Evolutionary conservation across 2,329 filamentous ascomycete genomes (phyloP), one percentile per base, ranked within the genome.

Genomic region (Epichloe scottii): DNA sequence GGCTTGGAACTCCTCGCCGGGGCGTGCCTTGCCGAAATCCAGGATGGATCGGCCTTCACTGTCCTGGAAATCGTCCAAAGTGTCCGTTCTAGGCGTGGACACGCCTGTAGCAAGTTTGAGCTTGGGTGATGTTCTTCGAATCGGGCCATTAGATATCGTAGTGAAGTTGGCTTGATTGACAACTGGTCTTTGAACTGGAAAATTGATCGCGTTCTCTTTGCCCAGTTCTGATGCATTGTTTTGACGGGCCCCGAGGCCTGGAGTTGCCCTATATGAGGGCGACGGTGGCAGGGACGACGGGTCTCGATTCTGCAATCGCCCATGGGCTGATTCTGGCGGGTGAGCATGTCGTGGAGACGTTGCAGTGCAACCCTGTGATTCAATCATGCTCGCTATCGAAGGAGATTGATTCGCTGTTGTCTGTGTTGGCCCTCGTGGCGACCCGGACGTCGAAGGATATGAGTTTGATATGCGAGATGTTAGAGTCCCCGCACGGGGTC

Each of bases 371-470:
- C 66, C 66, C 5, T 68, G 64, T 14, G 65, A 66, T 43, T 95
- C 89, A 48, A 96, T 87, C 52, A 96, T 77, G 67, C 88, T 95
- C 5, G 89, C 85, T 58, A 96, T 95, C 3, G 91, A 91, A 1
- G 91, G 90, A 4, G 91, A 96, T 39, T 60, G 66, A 49, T 62
- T 65, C 11, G 63, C 58, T 45, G 62, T 58, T 49, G 43, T 39
- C 45, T 66, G 66, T n/a, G 62, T 57, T 11, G 66, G 60, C 15
- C 59, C 65, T 45, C 75, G 71, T n/a, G 78, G 78, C 7, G 78
- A 81, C 34, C 71, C 65, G 23, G 65, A 71, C 51, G 75, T 63
- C 3, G 74, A 62, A 15, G 56, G 63, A 47, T 72, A 70, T 56
- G 74, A 62, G 66, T 77, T 68, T 56, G 74, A 62, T 67, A 77